Evolutionary conservation across 2,329 filamentous ascomycete genomes (phyloP).

Genomic region (Colletotrichum lini): DNA sequence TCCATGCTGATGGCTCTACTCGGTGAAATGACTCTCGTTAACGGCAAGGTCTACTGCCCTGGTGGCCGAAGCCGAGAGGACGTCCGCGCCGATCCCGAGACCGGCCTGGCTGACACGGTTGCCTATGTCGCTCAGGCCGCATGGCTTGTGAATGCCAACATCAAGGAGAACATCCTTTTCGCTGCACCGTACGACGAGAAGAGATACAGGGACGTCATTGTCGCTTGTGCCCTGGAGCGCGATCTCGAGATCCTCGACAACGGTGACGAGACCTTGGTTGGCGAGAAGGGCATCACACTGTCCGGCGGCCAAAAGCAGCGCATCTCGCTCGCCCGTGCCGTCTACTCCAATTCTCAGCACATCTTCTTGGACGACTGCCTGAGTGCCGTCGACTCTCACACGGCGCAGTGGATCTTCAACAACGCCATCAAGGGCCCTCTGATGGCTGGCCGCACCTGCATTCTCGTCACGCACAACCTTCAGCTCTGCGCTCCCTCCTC

Average conservation of each 20-base stretch:
- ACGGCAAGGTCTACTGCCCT: slow-evolving; percentile 87
- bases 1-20: slow-evolving; percentile 95
- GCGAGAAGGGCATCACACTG: slow-evolving; percentile 96
- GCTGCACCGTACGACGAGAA: slow-evolving; percentile 84
- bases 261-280: slow-evolving; percentile 93
- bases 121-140: slow-evolving; percentile 98
- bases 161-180: slow-evolving; percentile 97
- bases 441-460: slow-evolving; percentile 91
- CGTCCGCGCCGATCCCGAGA: slow-evolving; percentile 83
- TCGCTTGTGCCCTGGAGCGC: slow-evolving; percentile 90
- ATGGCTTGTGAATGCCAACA: slow-evolving; percentile 96
- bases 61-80: slow-evolving; percentile 90
- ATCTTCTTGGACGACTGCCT: slow-evolving; percentile 94
- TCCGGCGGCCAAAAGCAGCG: slow-evolving; percentile 98
- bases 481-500: slow-evolving; percentile 87
- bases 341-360: slow-evolving; percentile 96
- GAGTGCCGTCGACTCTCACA: slow-evolving; percentile 97
- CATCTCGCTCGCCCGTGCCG: slow-evolving; percentile 93
- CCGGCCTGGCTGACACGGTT: slow-evolving; percentile 89
- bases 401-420: slow-evolving; percentile 97
- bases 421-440: slow-evolving; percentile 91
- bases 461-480: slow-evolving; percentile 95
- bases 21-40: slow-evolving; percentile 92
- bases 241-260: slow-evolving; percentile 93
- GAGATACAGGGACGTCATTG: slow-evolving; percentile 89